These are phyloP conservation scores for Mycena indigotica DNA, from an alignment of 768 basidiomycete species.

Conservation along the genomic window DNA sequence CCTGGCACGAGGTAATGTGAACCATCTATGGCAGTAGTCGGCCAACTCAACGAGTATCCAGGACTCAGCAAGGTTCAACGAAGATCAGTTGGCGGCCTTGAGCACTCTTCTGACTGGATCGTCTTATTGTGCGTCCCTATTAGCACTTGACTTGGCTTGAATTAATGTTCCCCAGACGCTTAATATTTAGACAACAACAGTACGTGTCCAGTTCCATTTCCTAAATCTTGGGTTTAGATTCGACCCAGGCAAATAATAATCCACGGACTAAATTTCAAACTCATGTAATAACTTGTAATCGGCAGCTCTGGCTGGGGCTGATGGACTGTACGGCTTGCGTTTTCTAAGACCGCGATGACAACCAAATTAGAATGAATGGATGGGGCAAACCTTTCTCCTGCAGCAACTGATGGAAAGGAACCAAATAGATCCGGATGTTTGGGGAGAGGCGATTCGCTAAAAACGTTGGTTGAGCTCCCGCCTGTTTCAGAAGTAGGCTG, in stretches of 20 bases:
- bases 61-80: conserved; percentile 82
- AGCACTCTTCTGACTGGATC: conserved; percentile 86
- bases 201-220: too few species aligned
- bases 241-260: background rate
- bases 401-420: conserved; percentile 94
- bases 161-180: too few species aligned
- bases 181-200: conserved; percentile 16
- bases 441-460: conserved; percentile 88
- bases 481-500: background rate
- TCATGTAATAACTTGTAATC: conserved; percentile 70
- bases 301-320: conserved; percentile 73
- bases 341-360: conserved; percentile 54
- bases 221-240: too few species aligned
- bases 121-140: conserved; percentile 73
- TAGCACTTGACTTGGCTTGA: too few species aligned
- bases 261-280: conserved; percentile 48
- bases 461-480: conserved; percentile 1
- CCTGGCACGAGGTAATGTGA: conserved; percentile 64
- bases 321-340: conserved; percentile 77
- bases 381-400: conserved; percentile 83
- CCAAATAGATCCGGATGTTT: conserved; percentile 96
- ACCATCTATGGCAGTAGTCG: background rate
- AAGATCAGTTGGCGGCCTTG: conserved; percentile 80
- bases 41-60: background rate
- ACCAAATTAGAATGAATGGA: conserved; percentile 3